Evolutionary conservation across 2,329 filamentous ascomycete genomes (phyloP).

Genomic region (Fusarium dimerum): DNA sequence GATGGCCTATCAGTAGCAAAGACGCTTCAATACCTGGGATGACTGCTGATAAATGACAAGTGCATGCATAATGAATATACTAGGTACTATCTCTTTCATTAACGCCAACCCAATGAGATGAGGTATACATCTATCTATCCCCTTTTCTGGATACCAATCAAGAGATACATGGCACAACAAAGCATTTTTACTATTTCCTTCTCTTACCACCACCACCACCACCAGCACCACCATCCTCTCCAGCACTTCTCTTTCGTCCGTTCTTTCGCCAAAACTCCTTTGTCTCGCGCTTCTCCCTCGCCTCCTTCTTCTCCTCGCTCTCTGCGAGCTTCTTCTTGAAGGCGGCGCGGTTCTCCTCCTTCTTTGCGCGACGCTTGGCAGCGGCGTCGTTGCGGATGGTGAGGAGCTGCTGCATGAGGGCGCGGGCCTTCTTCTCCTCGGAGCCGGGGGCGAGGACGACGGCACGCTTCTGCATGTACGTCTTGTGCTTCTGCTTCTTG

Average conservation of each 20-base stretch:
- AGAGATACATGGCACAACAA: not conserved
- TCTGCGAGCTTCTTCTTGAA: slow-evolving; percentile 84
- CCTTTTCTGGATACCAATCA: slow-evolving; percentile 6
- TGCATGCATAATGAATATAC: not conserved
- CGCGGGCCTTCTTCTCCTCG: slow-evolving; percentile 86
- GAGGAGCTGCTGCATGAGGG: slow-evolving; percentile 89
- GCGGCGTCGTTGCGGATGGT: slow-evolving; percentile 89
- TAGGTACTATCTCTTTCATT: slow-evolving; percentile 17
- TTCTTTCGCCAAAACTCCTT: slow-evolving; percentile 93
- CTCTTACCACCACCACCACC: slow-evolving; percentile 36
- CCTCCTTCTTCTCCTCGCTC: slow-evolving; percentile 80
- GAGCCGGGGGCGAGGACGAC: slow-evolving; percentile 77
- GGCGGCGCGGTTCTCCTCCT: slow-evolving; percentile 80
- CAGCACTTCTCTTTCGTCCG: slow-evolving; percentile 66
- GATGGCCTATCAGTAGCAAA: not conserved
- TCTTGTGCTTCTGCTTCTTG: slow-evolving; percentile 76
- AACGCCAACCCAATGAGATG: slow-evolving; percentile 26
- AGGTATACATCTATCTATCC: slow-evolving; percentile 23
- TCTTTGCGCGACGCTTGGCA: slow-evolving; percentile 78
- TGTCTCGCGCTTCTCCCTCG: slow-evolving; percentile 85
- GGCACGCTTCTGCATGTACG: slow-evolving; percentile 93
- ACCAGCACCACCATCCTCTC: slow-evolving; percentile 41
- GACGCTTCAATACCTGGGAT: not conserved
- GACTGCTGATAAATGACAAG: not conserved
- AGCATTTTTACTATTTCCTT: slow-evolving; percentile 25